phyloP scores from a whole-genome alignment of 169 alveolate species.

The Cryptosporidium baileyi region DNA sequence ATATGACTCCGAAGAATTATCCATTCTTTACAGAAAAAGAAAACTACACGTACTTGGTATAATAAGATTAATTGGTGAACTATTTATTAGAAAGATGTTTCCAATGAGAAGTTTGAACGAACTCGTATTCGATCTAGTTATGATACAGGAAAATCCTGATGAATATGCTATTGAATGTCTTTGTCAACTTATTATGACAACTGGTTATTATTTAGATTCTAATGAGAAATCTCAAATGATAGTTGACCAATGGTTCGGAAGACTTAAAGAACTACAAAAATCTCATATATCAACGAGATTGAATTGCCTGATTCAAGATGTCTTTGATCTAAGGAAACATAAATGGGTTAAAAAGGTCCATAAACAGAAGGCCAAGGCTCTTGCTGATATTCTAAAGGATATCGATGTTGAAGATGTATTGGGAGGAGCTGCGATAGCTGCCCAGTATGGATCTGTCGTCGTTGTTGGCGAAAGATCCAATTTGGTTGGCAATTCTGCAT shows the following conservation, averaged over 20 bases:
- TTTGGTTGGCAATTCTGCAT: slow-evolving; percentile 82
- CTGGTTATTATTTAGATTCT: slow-evolving; percentile 87
- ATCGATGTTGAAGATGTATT: slow-evolving; percentile 87
- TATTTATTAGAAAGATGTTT: slow-evolving; percentile 85
- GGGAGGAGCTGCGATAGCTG: slow-evolving; percentile 90
- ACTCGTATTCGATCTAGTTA: slow-evolving; percentile 87
- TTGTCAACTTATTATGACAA: slow-evolving; percentile 85
- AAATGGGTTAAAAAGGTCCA: slow-evolving; percentile 90
- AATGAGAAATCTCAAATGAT: slow-evolving; percentile 82
- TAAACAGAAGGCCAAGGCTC: slow-evolving; percentile 88
- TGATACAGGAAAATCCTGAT: slow-evolving; percentile 85
- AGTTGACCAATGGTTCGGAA: slow-evolving; percentile 90
- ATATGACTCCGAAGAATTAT: slow-evolving; percentile 39
- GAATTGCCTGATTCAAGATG: slow-evolving; percentile 88
- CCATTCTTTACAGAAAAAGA: slow-evolving; percentile 70
- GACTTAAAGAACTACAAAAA: slow-evolving; percentile 84
- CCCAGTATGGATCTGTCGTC: slow-evolving; percentile 88
- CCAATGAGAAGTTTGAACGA: slow-evolving; percentile 85
- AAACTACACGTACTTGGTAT: slow-evolving; percentile 87
- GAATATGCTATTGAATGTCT: slow-evolving; percentile 89
- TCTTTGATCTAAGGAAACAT: slow-evolving; percentile 85
- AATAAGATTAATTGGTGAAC: slow-evolving; percentile 88
- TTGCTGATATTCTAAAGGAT: slow-evolving; percentile 85
- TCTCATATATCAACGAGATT: slow-evolving; percentile 83
- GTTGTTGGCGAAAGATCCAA: slow-evolving; percentile 88